These are phyloP conservation scores for Lasiodiplodia citricola DNA, from an alignment of 2,329 filamentous ascomycete genomes.

Conservation along the genomic window DNA sequence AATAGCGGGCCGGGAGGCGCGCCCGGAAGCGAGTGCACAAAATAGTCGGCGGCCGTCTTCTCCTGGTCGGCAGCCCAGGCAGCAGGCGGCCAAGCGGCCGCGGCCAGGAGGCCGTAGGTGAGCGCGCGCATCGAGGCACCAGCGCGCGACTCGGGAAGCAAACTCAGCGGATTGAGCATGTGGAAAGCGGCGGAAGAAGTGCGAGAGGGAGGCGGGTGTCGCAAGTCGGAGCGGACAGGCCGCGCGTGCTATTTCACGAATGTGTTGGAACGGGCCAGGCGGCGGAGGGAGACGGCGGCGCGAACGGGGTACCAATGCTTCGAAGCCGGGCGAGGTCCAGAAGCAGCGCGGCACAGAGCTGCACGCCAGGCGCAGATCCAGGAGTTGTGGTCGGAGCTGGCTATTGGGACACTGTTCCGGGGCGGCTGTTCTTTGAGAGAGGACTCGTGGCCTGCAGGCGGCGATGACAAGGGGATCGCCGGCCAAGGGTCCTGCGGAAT, in stretches of 20 bases:
- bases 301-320: conserved; percentile 3
- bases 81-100: conserved; percentile 40
- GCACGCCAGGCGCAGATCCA: conserved; percentile 29
- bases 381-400: conserved; percentile 21
- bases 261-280: conserved; percentile 20
- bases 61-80: conserved; percentile 42
- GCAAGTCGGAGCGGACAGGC: conserved; percentile 29
- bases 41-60: conserved; percentile 83
- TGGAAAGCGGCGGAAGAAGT: conserved; percentile 31
- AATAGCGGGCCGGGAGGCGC: conserved; percentile 77
- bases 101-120: conserved; percentile 38
- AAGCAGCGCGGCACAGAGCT: conserved; percentile 26
- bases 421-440: conserved; percentile 19
- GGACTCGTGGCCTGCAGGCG: conserved; percentile 29
- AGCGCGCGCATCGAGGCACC: conserved; percentile 41
- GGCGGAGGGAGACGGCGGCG: conserved; percentile 11
- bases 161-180: conserved; percentile 31
- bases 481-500: conserved; percentile 25
- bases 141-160: conserved; percentile 29
- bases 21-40: conserved; percentile 82
- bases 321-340: not conserved
- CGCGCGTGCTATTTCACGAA: conserved; percentile 44
- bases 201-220: conserved; percentile 30
- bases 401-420: conserved; percentile 16
- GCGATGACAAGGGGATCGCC: conserved; percentile 22